These are phyloP conservation scores for Exophiala sp. DNA, from an alignment of 2,329 filamentous ascomycete species.

Conservation along the genomic window DNA sequence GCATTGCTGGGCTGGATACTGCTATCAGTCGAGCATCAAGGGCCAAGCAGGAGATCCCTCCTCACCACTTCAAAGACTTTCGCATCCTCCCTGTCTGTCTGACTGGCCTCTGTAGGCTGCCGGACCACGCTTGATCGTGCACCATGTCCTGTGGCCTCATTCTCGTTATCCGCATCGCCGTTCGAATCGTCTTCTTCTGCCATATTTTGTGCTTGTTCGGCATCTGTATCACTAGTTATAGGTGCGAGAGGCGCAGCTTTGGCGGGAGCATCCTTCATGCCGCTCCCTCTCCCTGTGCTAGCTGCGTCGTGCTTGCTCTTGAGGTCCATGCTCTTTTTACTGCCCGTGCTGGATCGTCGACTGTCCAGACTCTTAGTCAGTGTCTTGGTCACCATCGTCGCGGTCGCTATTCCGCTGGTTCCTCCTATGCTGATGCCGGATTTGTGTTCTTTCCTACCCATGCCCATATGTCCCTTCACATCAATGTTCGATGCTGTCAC, in stretches of 20 bases:
- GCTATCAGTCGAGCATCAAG: slow-evolving; percentile 32
- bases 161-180: slow-evolving; percentile 14
- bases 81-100: slow-evolving; percentile 36
- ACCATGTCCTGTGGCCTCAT: slow-evolving; percentile 1
- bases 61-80: slow-evolving; percentile 48
- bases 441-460: slow-evolving; percentile 24
- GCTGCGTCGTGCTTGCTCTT: slow-evolving; percentile 14
- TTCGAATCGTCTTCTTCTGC: slow-evolving; percentile 5
- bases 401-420: slow-evolving; percentile 31
- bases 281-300: slow-evolving; percentile 6
- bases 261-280: slow-evolving; percentile 12
- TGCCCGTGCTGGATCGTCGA: slow-evolving; percentile 80
- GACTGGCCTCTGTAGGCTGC: slow-evolving; percentile 12
- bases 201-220: slow-evolving; percentile 25
- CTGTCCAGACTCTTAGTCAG: slow-evolving; percentile 86
- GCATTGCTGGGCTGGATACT: neutral
- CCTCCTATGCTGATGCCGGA: slow-evolving; percentile 19
- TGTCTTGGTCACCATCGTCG: slow-evolving; percentile 66
- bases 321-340: slow-evolving; percentile 62
- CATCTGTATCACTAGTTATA: slow-evolving; percentile 32
- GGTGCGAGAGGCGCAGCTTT: slow-evolving; percentile 20
- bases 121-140: slow-evolving; percentile 17
- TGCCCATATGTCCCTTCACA: slow-evolving; percentile 64
- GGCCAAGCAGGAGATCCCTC: slow-evolving; percentile 44
- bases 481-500: slow-evolving; percentile 85